phyloP scores from a whole-genome alignment of 805 yeast genomes.

The Nakazawaea holstii region DNA sequence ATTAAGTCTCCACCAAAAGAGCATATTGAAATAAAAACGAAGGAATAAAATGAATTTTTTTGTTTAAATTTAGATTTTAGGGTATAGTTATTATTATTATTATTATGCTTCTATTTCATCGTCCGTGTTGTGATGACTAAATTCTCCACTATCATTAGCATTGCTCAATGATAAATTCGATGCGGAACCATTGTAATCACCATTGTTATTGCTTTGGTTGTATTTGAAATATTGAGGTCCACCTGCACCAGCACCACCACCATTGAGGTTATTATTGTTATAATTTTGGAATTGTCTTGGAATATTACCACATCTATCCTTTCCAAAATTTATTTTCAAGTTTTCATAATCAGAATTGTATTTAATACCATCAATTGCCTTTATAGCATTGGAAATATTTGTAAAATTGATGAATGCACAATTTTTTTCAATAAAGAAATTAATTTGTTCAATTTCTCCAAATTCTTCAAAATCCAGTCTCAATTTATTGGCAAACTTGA shows the following conservation, averaged over 20 bases:
- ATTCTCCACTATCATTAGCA: neutral
- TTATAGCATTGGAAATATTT: constrained; percentile 83
- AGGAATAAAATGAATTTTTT: neutral
- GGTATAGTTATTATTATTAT: neutral
- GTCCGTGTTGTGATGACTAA: neutral
- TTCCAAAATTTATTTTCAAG: constrained; percentile 85
- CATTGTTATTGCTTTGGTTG: neutral
- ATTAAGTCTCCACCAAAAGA: no score
- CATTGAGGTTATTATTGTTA: neutral
- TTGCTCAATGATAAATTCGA: neutral
- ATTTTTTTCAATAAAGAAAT: constrained; percentile 73
- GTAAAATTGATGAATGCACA: constrained; percentile 93
- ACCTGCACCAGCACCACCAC: neutral
- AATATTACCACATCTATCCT: constrained; percentile 91
- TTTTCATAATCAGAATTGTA: constrained; percentile 62
- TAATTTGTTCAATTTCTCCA: constrained; percentile 95
- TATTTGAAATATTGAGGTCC: neutral
- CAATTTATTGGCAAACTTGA: constrained; percentile 34
- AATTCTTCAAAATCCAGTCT: constrained; percentile 70
- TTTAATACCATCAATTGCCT: constrained; percentile 88
- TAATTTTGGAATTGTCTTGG: constrained; percentile 59
- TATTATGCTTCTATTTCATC: neutral
- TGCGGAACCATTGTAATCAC: neutral
- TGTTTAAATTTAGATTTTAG: neutral
- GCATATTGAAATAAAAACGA: no score